Evolutionary conservation across 441 rosid genomes (phyloP), one percentile per base, ranked within the genome.

Genomic region (Populus tomentosa): DNA sequence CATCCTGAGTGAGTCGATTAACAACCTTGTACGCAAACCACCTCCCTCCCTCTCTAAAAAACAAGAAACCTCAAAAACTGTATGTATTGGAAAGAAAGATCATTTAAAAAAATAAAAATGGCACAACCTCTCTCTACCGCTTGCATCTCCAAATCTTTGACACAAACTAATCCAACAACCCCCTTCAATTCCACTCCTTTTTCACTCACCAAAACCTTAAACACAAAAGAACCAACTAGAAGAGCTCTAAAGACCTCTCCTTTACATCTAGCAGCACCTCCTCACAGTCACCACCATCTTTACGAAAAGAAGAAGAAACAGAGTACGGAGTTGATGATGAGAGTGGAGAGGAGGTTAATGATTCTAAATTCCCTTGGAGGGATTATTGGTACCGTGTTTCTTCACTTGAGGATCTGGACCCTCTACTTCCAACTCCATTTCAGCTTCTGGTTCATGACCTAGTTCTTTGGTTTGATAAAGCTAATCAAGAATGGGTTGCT

Each of bases 311-410:
- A 63, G 88, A 80, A 69, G 85, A 70, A 3, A 77, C 61, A 40
- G 75, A 64, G 32, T 65, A 23, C 42, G 40, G 53, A 56, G 69
- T 72, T 16, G 82, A 77, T 69, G 50, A 75, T 26, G 89, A 81
- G 5, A 56, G 42, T 74, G 89, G 84, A 24, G 86, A 89, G 70
- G 90, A 88, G 74, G 83, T 84, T 77, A 69, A 66, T 76, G 92
- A 76, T 53, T 84, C 86, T 13, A 91, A 88, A 81, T 92, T 94
- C 67, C 80, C 87, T 46, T 94, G 97, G 98, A 89, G 89, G 83
- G 97, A 94, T 82, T 95, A 94, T 68, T 94, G 98, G 98, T 92
- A 94, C 78, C 95, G 94, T 7, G 94, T 92, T 86, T 94, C 98
- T 71, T 83, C 92, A 69, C 77, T 90, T 23, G 95, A 90, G 78